These are phyloP conservation scores for Hygrophoropsis aurantiaca DNA, from an alignment of 768 basidiomycete species.

Conservation along the genomic window DNA sequence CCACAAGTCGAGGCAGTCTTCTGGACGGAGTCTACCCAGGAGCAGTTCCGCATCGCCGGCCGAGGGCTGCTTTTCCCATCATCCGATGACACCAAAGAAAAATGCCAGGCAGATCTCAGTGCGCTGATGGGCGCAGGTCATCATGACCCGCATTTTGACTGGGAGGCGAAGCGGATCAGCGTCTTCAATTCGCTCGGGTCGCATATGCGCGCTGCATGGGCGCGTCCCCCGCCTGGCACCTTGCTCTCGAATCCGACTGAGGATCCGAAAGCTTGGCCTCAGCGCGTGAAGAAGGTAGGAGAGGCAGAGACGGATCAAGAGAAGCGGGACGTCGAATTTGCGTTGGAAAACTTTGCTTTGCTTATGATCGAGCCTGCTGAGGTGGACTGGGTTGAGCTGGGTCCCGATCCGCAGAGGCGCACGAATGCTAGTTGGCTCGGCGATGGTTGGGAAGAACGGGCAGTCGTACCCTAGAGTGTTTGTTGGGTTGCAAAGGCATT, in stretches of 20 bases:
- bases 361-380: constrained; percentile 67
- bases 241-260: constrained; percentile 50
- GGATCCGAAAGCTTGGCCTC: constrained; percentile 64
- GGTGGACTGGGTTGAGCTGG: constrained; percentile 70
- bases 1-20: constrained; percentile 58
- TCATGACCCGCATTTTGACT: no score
- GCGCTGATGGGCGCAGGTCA: constrained; percentile 27
- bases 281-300: constrained; percentile 46
- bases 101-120: constrained; percentile 15
- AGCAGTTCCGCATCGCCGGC: constrained; percentile 76
- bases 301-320: constrained; percentile 44
- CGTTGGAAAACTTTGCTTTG: constrained; percentile 69
- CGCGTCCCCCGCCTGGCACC: constrained; percentile 64
- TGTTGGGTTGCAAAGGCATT: no score
- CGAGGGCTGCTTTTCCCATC: constrained; percentile 54
- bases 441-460: constrained; percentile 56
- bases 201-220: constrained; percentile 72
- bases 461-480: no score
- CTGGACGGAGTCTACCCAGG: constrained; percentile 67
- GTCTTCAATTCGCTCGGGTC: constrained; percentile 60
- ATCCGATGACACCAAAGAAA: constrained; percentile 23
- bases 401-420: constrained; percentile 54
- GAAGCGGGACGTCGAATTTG: constrained; percentile 47
- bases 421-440: constrained; percentile 49
- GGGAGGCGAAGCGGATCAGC: constrained; percentile 64